Evolutionary conservation across 306 rosid species (phyloP).

Genomic region (Luffa acutangula): DNA sequence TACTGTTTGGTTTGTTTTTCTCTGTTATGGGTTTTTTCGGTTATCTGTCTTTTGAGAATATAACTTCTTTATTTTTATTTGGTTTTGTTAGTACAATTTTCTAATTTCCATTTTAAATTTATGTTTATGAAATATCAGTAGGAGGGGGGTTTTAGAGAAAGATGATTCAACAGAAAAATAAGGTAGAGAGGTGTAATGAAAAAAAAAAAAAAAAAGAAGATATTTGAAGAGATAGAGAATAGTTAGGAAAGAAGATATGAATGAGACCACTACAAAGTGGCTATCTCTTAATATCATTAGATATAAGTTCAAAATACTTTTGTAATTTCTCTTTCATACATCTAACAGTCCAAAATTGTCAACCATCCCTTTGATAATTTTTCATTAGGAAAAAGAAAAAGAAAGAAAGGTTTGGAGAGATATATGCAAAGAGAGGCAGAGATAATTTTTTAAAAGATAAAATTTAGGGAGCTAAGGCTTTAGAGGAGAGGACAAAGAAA

Average conservation of each 20-base stretch:
- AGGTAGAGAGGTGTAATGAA: neutral
- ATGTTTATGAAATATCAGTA: neutral
- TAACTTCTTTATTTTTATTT: neutral
- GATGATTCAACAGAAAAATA: neutral
- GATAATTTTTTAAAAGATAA: neutral
- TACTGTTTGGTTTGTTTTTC: neutral
- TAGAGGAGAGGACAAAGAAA: neutral
- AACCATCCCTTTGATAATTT: neutral
- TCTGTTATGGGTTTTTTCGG: neutral
- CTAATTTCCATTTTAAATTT: neutral
- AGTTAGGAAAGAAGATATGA: neutral
- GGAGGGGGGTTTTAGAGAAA: neutral
- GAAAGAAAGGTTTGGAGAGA: neutral
- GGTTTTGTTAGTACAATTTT: neutral
- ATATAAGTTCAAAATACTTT: neutral
- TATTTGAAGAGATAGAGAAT: neutral
- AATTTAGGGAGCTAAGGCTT: neutral
- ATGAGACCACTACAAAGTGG: neutral
- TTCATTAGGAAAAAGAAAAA: neutral
- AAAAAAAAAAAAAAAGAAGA: neutral
- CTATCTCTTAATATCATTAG: neutral
- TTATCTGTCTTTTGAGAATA: neutral
- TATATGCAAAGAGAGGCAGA: neutral
- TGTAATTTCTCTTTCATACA: neutral
- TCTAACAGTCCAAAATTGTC: neutral